phyloP scores from a whole-genome alignment of 1,284 basidiomycete species.

The Leccinum insigne region DNA sequence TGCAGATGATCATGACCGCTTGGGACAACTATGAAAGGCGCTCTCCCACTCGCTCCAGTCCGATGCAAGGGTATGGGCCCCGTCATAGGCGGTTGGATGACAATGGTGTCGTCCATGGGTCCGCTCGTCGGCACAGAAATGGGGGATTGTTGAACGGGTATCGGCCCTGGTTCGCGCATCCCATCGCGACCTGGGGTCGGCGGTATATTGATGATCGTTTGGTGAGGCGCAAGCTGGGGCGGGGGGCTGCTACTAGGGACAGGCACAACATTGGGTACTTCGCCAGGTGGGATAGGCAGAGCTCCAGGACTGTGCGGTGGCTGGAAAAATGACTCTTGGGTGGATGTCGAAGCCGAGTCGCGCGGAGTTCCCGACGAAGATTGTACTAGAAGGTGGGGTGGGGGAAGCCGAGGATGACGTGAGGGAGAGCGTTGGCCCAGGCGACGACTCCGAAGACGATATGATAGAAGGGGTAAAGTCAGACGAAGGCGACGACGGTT shows the following conservation, averaged over 20 bases:
- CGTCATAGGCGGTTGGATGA: constrained; percentile 23
- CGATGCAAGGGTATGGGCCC: constrained; percentile 15
- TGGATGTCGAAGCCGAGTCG: constrained; percentile 29
- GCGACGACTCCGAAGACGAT: constrained; percentile 34
- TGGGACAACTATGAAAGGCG: constrained; percentile 20
- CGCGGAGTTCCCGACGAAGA: constrained; percentile 1
- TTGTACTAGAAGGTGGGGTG: constrained; percentile 23
- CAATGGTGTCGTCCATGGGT: constrained; percentile 3
- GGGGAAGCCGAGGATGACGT: constrained; percentile 35
- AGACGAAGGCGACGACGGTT: constrained; percentile 36
- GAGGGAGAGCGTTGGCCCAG: constrained; percentile 32
- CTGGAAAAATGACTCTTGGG: constrained; percentile 22
- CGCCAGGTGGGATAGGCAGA: constrained; percentile 14
- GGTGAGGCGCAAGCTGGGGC: constrained; percentile 7
- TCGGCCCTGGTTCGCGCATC: background rate
- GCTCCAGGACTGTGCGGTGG: constrained; percentile 20
- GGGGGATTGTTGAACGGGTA: constrained; percentile 13
- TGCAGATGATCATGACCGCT: constrained; percentile 7
- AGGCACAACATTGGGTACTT: constrained; percentile 20
- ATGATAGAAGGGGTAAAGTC: constrained; percentile 34
- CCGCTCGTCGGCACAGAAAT: constrained; percentile 4
- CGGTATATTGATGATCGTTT: constrained; percentile 17
- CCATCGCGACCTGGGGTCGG: constrained; percentile 13
- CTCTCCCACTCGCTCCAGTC: constrained; percentile 13
- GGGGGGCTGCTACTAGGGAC: constrained; percentile 4